Percentiles rank a stretch among this genome's conserved stretches.
Evolutionary conservation across 2,329 filamentous ascomycete genomes (phyloP).

Genomic region (Pseudocercospora ulei): DNA sequence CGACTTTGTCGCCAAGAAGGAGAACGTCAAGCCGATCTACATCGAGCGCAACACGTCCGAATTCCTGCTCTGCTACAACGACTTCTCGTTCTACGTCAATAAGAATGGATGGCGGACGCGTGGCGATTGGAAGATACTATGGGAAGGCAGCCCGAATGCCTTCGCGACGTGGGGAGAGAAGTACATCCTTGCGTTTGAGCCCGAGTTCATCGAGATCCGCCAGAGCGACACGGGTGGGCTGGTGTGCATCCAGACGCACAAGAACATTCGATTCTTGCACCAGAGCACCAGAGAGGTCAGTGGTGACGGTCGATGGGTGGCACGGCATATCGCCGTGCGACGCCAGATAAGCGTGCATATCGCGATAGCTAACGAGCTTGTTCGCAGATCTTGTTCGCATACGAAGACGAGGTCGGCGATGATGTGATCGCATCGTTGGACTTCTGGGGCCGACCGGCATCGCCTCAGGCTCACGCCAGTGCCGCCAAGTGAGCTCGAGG

Average conservation of each 20-base stretch:
- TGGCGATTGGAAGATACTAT: slow-evolving; percentile 93
- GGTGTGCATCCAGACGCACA: slow-evolving; percentile 91
- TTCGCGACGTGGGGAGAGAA: slow-evolving; percentile 86
- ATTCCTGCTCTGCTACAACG: slow-evolving; percentile 94
- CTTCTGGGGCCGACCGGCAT: slow-evolving; percentile 60
- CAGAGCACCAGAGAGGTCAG: slow-evolving; percentile 91
- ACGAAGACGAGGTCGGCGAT: slow-evolving; percentile 88
- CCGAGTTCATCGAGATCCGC: slow-evolving; percentile 92
- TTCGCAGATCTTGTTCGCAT: slow-evolving; percentile 82
- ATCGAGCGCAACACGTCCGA: slow-evolving; percentile 96
- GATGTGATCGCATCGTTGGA: slow-evolving; percentile 91
- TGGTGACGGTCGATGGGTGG: slow-evolving; percentile 11
- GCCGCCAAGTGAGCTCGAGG: slow-evolving; percentile 11
- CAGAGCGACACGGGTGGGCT: slow-evolving; percentile 85
- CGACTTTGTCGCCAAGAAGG: slow-evolving; percentile 89
- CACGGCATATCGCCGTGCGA: slow-evolving; percentile 2
- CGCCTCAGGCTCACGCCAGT: slow-evolving; percentile 19
- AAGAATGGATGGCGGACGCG: slow-evolving; percentile 93
- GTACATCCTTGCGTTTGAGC: slow-evolving; percentile 94
- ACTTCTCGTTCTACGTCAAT: slow-evolving; percentile 99
- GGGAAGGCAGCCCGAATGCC: slow-evolving; percentile 85
- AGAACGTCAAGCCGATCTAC: slow-evolving; percentile 79
- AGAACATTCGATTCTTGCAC: slow-evolving; percentile 90
- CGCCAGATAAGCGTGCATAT: not conserved
- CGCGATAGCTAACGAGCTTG: slow-evolving; percentile 16